phyloP scores from a whole-genome alignment of 192 early-diverging fungal genomes.

The Umbelopsis isabellina region DNA sequence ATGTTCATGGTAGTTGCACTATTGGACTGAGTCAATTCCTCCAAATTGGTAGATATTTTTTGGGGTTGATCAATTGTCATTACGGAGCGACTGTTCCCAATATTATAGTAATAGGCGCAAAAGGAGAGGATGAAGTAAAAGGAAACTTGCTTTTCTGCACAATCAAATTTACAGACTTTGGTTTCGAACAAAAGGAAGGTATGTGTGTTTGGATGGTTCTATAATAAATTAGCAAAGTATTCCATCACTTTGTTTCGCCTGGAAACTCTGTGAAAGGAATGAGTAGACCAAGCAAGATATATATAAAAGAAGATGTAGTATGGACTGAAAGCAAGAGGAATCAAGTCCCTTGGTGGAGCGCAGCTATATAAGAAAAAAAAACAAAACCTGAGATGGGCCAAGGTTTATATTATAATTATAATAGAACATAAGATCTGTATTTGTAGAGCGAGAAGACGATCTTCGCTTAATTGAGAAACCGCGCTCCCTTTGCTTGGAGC shows the following conservation, averaged over 20 bases:
- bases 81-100: background rate
- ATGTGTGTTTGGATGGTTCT: background rate
- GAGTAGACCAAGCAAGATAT: background rate
- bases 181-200: constrained; percentile 12
- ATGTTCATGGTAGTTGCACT: constrained; percentile 10
- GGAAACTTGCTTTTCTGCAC: no score
- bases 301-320: background rate
- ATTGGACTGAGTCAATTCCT: constrained; percentile 8
- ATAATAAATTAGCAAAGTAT: constrained; percentile 17
- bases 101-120: background rate
- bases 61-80: constrained; percentile 21
- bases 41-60: background rate
- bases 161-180: no score
- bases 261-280: constrained; percentile 16
- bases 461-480: constrained; percentile 20
- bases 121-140: background rate
- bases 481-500: constrained; percentile 8
- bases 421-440: background rate
- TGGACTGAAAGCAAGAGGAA: background rate
- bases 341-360: no score
- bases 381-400: no score
- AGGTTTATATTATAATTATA: no score
- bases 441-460: constrained; percentile 20
- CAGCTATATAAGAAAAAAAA: no score
- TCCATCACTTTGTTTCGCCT: constrained; percentile 23